Percentiles rank a stretch among this genome's conserved stretches.
Conservation (phyloP, 1,284 basidiomycete genomes). For the Phellopilus nigrolimitatus region DNA sequence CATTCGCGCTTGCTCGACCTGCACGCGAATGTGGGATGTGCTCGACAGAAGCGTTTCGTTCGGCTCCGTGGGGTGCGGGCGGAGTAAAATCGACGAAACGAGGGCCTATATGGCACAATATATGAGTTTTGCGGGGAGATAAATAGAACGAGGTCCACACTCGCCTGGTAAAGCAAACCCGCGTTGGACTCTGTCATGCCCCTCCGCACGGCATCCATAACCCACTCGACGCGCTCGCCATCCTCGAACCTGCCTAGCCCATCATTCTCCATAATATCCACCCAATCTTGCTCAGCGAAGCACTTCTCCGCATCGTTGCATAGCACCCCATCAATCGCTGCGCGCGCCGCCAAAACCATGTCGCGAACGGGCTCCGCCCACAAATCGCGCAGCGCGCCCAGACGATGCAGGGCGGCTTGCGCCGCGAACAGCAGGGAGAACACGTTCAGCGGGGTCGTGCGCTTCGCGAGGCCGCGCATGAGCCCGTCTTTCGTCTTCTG, state of each 20-base stretch:
- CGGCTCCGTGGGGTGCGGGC: constrained; percentile 56
- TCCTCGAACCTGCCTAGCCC: constrained; percentile 66
- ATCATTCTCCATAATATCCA: constrained; percentile 64
- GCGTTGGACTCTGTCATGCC: constrained; percentile 59
- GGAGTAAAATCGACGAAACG: constrained; percentile 68
- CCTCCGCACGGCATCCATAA: constrained; percentile 59
- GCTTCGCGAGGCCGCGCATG: constrained; percentile 64
- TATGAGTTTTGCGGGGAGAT: constrained; percentile 10
- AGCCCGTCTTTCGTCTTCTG: constrained; percentile 63
- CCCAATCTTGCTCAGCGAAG: constrained; percentile 66
- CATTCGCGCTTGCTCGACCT: constrained; percentile 68
- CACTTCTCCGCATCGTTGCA: constrained; percentile 54
- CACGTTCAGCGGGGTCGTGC: constrained; percentile 59
- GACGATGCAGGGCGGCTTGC: constrained; percentile 54
- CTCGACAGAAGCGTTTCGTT: constrained; percentile 56
- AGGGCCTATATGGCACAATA: constrained; percentile 46
- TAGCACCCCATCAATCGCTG: constrained; percentile 57
- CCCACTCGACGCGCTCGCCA: constrained; percentile 63
- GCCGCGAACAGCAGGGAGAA: constrained; percentile 66
- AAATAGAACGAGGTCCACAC: constrained; percentile 22
- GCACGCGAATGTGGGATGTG: constrained; percentile 59
- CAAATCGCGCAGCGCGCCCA: constrained; percentile 49
- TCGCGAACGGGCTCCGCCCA: constrained; percentile 67
- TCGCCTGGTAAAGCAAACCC: constrained; percentile 68
- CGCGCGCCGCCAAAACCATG: constrained; percentile 58